Percentiles rank a stretch among this genome's conserved stretches.
Evolutionary conservation across 495 filamentous ascomycete species (phyloP).

Genomic region (Neurospora sp.): DNA sequence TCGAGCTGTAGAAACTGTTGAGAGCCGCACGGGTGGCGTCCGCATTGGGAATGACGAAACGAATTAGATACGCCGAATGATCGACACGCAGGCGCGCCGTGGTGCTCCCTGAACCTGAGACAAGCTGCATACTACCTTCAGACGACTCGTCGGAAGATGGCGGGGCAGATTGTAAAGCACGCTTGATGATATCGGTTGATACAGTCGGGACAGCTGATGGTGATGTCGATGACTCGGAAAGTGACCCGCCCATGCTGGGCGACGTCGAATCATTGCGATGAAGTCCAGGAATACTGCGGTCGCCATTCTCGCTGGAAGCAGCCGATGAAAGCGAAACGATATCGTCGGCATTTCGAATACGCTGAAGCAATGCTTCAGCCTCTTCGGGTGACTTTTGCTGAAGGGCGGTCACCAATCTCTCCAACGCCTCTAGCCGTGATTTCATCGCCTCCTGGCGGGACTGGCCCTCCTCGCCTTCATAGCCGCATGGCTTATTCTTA

Average conservation of each 20-base stretch:
- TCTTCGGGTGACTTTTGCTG: conserved; percentile 12
- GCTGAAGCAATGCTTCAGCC: conserved; percentile 11
- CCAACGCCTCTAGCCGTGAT: conserved; percentile 14
- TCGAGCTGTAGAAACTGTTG: conserved; percentile 21
- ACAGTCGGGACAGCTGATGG: not conserved
- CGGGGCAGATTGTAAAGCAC: not conserved
- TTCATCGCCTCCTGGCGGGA: conserved; percentile 17
- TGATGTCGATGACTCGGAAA: not conserved
- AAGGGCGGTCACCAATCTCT: conserved; percentile 16
- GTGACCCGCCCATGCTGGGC: not conserved
- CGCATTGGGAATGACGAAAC: conserved; percentile 14
- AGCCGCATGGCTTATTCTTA: conserved; percentile 11
- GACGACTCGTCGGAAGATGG: not conserved
- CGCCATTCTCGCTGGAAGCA: not conserved
- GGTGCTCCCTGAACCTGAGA: not conserved
- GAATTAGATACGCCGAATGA: conserved; percentile 3
- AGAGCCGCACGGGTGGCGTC: conserved; percentile 12
- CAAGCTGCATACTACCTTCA: not conserved
- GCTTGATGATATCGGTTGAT: not conserved
- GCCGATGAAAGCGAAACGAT: not conserved
- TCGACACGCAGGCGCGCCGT: not conserved
- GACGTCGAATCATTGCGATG: not conserved
- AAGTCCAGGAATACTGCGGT: not conserved
- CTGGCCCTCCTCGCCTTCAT: conserved; percentile 22
- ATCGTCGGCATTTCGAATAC: conserved; percentile 9